A percentile compares a stretch with the other conserved stretches of the same genome.
Conservation (phyloP, 140 eudicot species). For the Anethum foeniculum region DNA sequence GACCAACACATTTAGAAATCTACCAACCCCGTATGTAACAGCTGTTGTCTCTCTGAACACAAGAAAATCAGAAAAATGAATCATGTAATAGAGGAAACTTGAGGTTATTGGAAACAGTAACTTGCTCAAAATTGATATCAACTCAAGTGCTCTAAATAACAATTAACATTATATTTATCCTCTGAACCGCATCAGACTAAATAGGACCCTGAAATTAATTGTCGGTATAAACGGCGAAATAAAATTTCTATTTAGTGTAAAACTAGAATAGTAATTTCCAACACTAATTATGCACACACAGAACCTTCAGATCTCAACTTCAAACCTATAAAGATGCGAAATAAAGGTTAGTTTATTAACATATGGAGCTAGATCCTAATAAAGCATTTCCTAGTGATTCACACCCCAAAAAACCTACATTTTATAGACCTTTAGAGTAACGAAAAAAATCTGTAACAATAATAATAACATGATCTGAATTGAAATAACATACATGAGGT, state of each 20-base stretch:
- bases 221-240: neutral
- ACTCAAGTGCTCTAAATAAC: neutral
- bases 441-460: neutral
- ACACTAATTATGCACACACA: neutral
- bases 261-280: neutral
- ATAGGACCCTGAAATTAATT: neutral
- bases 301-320: neutral
- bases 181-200: neutral
- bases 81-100: neutral
- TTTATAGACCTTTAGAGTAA: neutral
- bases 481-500: constrained; percentile 62
- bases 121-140: neutral
- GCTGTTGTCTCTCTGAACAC: neutral
- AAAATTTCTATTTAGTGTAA: neutral
- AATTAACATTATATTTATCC: neutral
- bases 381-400: neutral
- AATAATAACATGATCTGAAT: neutral
- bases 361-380: neutral
- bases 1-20: neutral
- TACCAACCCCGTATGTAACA: neutral
- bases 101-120: neutral
- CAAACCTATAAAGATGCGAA: neutral
- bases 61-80: neutral
- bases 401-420: neutral
- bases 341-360: no score